Base-by-base conservation (phyloP, 805 yeast genomes). In the Cyberlindnera maclurae region DNA sequence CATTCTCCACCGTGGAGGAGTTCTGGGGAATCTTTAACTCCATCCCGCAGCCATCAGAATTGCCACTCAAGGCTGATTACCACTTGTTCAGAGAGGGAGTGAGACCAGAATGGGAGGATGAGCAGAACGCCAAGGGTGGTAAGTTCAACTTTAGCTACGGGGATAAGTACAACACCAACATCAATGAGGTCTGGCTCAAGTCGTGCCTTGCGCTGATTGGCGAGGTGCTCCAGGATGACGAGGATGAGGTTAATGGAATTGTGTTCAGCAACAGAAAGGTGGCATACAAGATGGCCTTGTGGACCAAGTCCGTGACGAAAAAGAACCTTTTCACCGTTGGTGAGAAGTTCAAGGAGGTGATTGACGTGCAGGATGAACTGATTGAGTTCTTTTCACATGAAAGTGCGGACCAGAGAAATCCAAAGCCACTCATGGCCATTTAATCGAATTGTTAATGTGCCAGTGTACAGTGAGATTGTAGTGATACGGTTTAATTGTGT, bases 41-140 rank as follows among this genome's bases (percentile, higher is more conserved):
- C 31, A 81, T 93, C 53, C 97, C 97, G 50, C 79, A 78, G 54
- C 96, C 95, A 37, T 77, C 78, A 46, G 96, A 88, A 59, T 73
- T 93, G 59, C 97, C 97, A 52, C 59, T 82, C 55, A 85, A 81
- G 64, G 84, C 96, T 11, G 97, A 93, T 66, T 90, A 90, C 68
- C 95, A 93, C 62, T 77, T 90, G 57, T 93, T 93, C 73, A 83
- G 90, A 68, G 84, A 82, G 60, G 95, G 88, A 42, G 79, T 93
- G 56, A 82, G 86, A 64, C 98, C 98, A 40, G 97, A 93, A 73
- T 93, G 98, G 98, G 98, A 93, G 72, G 97, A 93, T 64, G 71
- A 68, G 39, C 75, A 77, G 49, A 93, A 93, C 65, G 64, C 84
- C 43, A 73, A 79, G 52, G 98, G 98, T 59, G 98, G 98, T 58